phyloP scores from a whole-genome alignment of 1,284 basidiomycete species.

The Xerocomus nothofagi region DNA sequence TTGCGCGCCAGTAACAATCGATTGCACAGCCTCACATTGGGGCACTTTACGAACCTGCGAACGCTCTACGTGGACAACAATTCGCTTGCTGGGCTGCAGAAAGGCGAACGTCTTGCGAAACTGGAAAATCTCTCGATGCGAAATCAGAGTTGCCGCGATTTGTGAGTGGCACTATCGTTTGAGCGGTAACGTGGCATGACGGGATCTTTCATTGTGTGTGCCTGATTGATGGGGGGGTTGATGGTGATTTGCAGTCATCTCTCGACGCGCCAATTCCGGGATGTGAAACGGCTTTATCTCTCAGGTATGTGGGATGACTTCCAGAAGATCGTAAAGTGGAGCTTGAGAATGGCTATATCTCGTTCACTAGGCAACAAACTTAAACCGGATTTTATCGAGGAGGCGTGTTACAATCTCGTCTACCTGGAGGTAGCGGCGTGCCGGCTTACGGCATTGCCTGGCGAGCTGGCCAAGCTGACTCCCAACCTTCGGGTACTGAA shows the following conservation, averaged over 20 bases:
- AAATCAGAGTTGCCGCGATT: conserved; percentile 75
- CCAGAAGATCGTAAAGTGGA: conserved; percentile 8
- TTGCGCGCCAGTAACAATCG: conserved; percentile 86
- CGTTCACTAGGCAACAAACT: conserved; percentile 48
- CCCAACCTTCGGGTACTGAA: conserved; percentile 94
- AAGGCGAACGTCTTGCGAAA: conserved; percentile 58
- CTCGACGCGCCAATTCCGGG: conserved; percentile 75
- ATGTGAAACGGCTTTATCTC: conserved; percentile 91
- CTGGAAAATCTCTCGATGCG: conserved; percentile 91
- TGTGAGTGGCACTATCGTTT: conserved; percentile 54
- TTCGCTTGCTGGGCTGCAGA: conserved; percentile 54
- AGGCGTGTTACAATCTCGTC: conserved; percentile 82
- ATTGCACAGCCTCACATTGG: conserved; percentile 68
- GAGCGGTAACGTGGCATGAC: conserved; percentile 33
- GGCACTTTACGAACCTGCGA: conserved; percentile 70
- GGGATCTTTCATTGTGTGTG: conserved; percentile 39
- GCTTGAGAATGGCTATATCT: conserved; percentile 9
- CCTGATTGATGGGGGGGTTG: conserved; percentile 38
- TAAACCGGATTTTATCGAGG: conserved; percentile 47
- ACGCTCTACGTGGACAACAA: conserved; percentile 95
- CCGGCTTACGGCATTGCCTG: conserved; percentile 75
- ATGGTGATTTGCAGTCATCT: conserved; percentile 49
- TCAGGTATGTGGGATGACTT: conserved; percentile 64
- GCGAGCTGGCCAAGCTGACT: conserved; percentile 60
- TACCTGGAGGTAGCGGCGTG: conserved; percentile 95